Base-by-base conservation (phyloP, 169 alveolate genomes). In the Plasmodium adleri region DNA sequence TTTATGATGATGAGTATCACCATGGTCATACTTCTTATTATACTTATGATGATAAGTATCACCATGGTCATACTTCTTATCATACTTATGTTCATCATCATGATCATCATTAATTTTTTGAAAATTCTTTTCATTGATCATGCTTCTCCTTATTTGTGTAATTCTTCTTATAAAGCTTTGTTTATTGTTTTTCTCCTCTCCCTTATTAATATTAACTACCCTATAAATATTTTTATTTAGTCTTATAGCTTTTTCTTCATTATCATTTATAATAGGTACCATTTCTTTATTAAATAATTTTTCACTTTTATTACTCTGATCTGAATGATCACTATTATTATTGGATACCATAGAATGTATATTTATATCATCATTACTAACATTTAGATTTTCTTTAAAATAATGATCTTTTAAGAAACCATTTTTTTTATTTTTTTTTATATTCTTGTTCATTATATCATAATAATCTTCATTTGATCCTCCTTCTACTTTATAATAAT, bases 241-340 rank as follows among this genome's bases (percentile, higher is more conserved):
- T 12, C 89, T 66, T 26, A 78, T 64, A 4, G 89, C 76, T 58
- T 78, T 78, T 58, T 78, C 89, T 32, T 78, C 72, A 20, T 22
- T 26, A n/a, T n/a, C 39, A 12, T 64, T 17, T 15, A 22, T 49
- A 4, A n/a, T 22, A 39, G 15, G n/a, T 20, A 45, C 39, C 26
- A 50, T 8, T 17, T 71, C 67, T 0, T 50, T 66, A 49, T 8
- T 71, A 20, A 12, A 50, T 10, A 17, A 49, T 2, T 12, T 28
- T n/a, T 71, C 80, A 15, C 64, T 50, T 7, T n/a, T 20, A 22
- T 26, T 50, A 20, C 64, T 8, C 0, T 47, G 13, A 20, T 39
- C 9, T 8, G 22, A 20, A 20, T 8, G 20, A 15, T 58, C 67
- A 17, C 32, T 63, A 28, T 8, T 26, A 5, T 24, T 24, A 22